Evolutionary conservation across 2,329 filamentous ascomycete species (phyloP), one percentile per base, ranked within the genome.

Genomic region (Immersiporthe knoxdaviesiana): DNA sequence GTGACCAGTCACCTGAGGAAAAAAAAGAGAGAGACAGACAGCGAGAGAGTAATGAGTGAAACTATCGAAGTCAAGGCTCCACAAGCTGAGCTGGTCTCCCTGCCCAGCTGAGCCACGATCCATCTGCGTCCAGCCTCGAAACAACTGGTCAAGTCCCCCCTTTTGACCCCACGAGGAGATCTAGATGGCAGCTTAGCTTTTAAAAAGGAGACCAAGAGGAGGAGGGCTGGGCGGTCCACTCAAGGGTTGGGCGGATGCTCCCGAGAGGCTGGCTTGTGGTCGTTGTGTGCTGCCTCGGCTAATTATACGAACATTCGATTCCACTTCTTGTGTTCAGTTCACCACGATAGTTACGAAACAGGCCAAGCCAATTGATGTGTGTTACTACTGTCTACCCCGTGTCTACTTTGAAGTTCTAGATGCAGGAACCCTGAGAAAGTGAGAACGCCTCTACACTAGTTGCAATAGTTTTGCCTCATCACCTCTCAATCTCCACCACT

Each of bases 21-120:
- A 47, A 14, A 47, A 16, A 47, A 35, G 35, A 35, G 35, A 35
- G n/a, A 35, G 35, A 35, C 35, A 35, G 35, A 4, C 35, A 35
- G 35, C 35, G 16, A 47, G 6, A 47, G 41, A n/a, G n/a, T n/a
- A n/a, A n/a, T 6, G 4, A 47, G 41, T 21, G 41, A 52, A 52
- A 52, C 47, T 52, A 52, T 52, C 47, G 47, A 52, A 52, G 47
- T 6, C 3, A 47, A 47, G 47, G 21, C 47, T 52, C 47, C 47
- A 52, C 21, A 52, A 52, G 47, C 47, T 52, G 47, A 52, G 47
- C n/a, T 52, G 47, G n/a, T 52, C 47, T 52, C 47, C 47, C n/a
- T 52, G 47, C 47, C 8, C 47, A 52, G 47, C 47, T 52, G 47
- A 52, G 24, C n/a, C 35, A 52, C 47, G 47, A 27, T 52, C 21